Evolutionary conservation across 345 rosid genomes (phyloP), one percentile per base, ranked within the genome.

Genomic region (Brassica cretica): DNA sequence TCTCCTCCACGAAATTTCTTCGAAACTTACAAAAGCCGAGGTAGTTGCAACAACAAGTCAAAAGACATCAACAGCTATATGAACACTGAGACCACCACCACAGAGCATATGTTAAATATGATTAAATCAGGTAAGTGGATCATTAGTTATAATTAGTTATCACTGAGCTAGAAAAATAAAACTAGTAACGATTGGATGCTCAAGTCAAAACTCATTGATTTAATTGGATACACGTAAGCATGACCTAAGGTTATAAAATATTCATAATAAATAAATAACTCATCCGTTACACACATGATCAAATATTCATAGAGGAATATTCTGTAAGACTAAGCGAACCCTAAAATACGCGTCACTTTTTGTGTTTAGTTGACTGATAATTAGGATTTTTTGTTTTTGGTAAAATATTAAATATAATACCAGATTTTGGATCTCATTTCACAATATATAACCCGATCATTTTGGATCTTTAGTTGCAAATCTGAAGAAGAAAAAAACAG

Each of bases 1-100:
- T 8, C 51, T n/a, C 59, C 59, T 29, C 68, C 33, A 70, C 35
- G 79, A 80, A 80, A 75, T 65, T 80, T 80, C 83, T 24, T 19
- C 0, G 83, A 1, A 80, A 19, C 58, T 80, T 70, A 72, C 6
- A 29, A 70, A 75, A 30, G 68, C 15, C 5, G 64, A 74, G 21
- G 62, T 46, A 46, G 61, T 5, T 58, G 79, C 9, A 15, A 75
- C 64, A 65, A 55, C 0, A 74, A 63, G 79, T 75, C 76, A 75
- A 69, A 64, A 73, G 33, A 64, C 71, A 75, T 75, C 79, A 80
- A 75, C 72, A 74, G 5, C 61, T 74, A 29, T 19, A 55, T 68
- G 72, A 69, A 79, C 2, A 64, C 66, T 58, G 49, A 19, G 70
- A 64, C 53, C 53, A 64, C 53, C 53, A 64, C 53, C 66, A 68